A percentile compares a stretch with the other conserved stretches of the same genome.
Conservation (phyloP, 768 basidiomycete species). For the Tylopilus rubrobrunneus region DNA sequence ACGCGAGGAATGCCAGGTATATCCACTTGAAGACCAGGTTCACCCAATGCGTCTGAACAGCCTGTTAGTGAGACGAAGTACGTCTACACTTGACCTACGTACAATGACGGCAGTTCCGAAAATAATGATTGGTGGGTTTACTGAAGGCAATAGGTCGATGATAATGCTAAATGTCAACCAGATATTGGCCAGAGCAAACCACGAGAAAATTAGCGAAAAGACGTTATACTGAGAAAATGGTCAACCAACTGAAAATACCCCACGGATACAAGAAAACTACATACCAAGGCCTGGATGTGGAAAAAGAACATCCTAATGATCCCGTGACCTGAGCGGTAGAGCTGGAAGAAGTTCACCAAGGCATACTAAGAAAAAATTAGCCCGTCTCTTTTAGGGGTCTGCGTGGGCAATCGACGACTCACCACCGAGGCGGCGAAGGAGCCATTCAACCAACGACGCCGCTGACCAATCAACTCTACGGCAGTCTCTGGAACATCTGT, state of each 20-base stretch:
- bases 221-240: constrained; percentile 64
- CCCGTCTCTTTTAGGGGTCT: background rate
- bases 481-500: constrained; percentile 96
- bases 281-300: constrained; percentile 85
- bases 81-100: constrained; percentile 27
- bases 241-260: background rate
- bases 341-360: constrained; percentile 86
- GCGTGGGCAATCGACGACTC: constrained; percentile 29
- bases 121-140: constrained; percentile 38
- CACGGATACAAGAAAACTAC: constrained; percentile 26
- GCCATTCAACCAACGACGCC: constrained; percentile 95
- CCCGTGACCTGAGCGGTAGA: constrained; percentile 85
- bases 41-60: constrained; percentile 73
- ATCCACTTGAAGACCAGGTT: constrained; percentile 82
- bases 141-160: constrained; percentile 74
- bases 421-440: constrained; percentile 92
- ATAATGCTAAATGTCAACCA: constrained; percentile 97
- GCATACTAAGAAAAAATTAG: constrained; percentile 58
- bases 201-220: constrained; percentile 81
- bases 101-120: constrained; percentile 75
- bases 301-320: constrained; percentile 95
- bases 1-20: constrained; percentile 77
- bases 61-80: background rate
- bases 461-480: constrained; percentile 89
- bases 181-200: constrained; percentile 89